Evolutionary conservation across 805 yeast genomes (phyloP).

Genomic region (Suhomyces sp.): DNA sequence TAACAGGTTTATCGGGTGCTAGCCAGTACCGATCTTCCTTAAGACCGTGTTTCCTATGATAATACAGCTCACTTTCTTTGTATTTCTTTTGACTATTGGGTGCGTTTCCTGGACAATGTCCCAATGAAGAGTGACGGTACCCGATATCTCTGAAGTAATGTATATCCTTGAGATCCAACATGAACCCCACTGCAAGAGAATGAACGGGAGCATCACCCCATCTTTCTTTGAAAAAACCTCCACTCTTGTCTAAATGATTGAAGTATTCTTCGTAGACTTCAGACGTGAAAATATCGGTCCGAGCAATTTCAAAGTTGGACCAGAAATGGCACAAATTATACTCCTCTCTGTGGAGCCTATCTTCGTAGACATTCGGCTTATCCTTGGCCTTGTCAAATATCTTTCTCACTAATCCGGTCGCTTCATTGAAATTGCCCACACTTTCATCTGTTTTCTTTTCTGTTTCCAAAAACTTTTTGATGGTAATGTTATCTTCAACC

Average conservation of each 20-base stretch:
- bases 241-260: conserved; percentile 61
- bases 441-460: conserved; percentile 24
- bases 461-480: conserved; percentile 20
- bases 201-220: conserved; percentile 99
- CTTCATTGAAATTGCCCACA: conserved; percentile 9
- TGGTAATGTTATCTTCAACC: conserved; percentile 28
- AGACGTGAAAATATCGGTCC: conserved; percentile 70
- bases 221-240: conserved; percentile 87
- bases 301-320: conserved; percentile 92
- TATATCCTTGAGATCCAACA: conserved; percentile 63
- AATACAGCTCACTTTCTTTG: conserved; percentile 5
- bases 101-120: conserved; percentile 75
- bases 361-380: conserved; percentile 39
- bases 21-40: conserved; percentile 21
- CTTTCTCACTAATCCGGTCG: conserved; percentile 5
- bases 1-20: conserved; percentile 30
- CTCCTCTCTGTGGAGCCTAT: conserved; percentile 62
- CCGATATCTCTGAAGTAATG: conserved; percentile 95
- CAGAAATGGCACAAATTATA: conserved; percentile 86
- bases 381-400: conserved; percentile 11
- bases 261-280: conserved; percentile 67
- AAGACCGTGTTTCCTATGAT: conserved; percentile 30
- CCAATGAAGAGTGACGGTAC: conserved; percentile 74
- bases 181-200: conserved; percentile 79
- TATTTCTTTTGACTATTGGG: conserved; percentile 52